phyloP scores from a whole-genome alignment of 2,329 filamentous ascomycete species.

The Colletotrichum sansevieriae region DNA sequence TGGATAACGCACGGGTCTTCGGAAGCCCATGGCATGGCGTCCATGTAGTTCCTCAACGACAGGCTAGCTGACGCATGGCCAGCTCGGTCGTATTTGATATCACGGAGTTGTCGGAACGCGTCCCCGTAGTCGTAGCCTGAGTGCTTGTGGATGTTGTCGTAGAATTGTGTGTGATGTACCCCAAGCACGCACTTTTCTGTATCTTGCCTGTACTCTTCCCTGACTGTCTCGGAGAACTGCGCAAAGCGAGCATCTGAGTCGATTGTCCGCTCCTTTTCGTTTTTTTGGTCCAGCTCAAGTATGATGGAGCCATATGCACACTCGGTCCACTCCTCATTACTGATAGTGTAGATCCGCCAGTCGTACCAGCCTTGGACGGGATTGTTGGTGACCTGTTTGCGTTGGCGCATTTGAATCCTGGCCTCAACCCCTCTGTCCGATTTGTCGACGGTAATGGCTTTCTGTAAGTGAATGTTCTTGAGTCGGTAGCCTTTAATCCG shows the following conservation, averaged over 20 bases:
- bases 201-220: neutral
- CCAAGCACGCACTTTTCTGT: neutral
- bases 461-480: constrained; percentile 15
- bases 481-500: constrained; percentile 13
- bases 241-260: neutral
- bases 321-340: constrained; percentile 22
- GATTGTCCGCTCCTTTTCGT: neutral
- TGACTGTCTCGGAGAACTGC: neutral
- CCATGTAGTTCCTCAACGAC: constrained; percentile 8
- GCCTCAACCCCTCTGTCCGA: constrained; percentile 24
- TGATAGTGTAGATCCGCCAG: constrained; percentile 11
- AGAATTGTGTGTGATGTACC: constrained; percentile 15
- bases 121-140: constrained; percentile 33
- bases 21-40: constrained; percentile 30
- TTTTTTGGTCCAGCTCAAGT: constrained; percentile 4
- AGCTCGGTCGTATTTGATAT: constrained; percentile 18
- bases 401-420: constrained; percentile 35
- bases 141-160: constrained; percentile 9
- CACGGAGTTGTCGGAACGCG: constrained; percentile 27
- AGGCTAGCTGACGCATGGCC: constrained; percentile 18
- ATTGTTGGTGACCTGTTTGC: constrained; percentile 24
- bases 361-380: constrained; percentile 25
- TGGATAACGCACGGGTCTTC: constrained; percentile 36
- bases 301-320: constrained; percentile 27
- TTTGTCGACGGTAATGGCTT: constrained; percentile 13